Percentiles rank a stretch among this genome's conserved stretches.
These are phyloP conservation scores for Cryptosporidium ryanae DNA, from an alignment of 169 alveolate genomes.

Conservation along the genomic window DNA sequence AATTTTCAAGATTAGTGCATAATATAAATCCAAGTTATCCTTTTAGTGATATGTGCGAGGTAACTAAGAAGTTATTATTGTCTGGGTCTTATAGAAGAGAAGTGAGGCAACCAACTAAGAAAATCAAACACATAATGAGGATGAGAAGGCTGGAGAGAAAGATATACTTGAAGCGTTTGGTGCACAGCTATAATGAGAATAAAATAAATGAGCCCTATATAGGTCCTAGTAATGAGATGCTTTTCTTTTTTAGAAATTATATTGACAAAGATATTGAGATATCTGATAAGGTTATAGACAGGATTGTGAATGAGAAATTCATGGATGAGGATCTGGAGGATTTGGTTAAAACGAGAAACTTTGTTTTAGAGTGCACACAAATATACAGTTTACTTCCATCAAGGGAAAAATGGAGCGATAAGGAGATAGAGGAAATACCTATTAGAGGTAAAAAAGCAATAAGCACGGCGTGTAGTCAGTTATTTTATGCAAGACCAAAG, in stretches of 20 bases:
- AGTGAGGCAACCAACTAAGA: slow-evolving; percentile 27
- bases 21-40: slow-evolving; percentile 62
- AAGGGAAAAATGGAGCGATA: slow-evolving; percentile 53
- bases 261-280: slow-evolving; percentile 33
- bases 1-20: slow-evolving; percentile 57
- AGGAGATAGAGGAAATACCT: slow-evolving; percentile 44
- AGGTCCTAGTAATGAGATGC: slow-evolving; percentile 33
- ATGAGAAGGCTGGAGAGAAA: slow-evolving; percentile 26
- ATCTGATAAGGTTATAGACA: slow-evolving; percentile 34
- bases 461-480: slow-evolving; percentile 39
- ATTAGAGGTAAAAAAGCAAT: slow-evolving; percentile 60
- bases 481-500: slow-evolving; percentile 57
- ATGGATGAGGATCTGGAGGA: slow-evolving; percentile 67
- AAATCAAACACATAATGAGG: background rate
- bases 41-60: slow-evolving; percentile 46
- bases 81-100: slow-evolving; percentile 33
- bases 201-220: slow-evolving; percentile 38
- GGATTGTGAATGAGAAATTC: slow-evolving; percentile 43
- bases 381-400: slow-evolving; percentile 43
- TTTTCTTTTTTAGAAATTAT: slow-evolving; percentile 49
- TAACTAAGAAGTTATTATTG: slow-evolving; percentile 16
- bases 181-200: background rate
- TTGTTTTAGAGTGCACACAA: slow-evolving; percentile 50
- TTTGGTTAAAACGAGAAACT: slow-evolving; percentile 34
- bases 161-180: slow-evolving; percentile 22